A percentile compares a stretch with the other conserved stretches of the same genome.
Evolutionary conservation across 352 stramenopile genomes (phyloP).

Genomic region (Pythium brassicae): DNA sequence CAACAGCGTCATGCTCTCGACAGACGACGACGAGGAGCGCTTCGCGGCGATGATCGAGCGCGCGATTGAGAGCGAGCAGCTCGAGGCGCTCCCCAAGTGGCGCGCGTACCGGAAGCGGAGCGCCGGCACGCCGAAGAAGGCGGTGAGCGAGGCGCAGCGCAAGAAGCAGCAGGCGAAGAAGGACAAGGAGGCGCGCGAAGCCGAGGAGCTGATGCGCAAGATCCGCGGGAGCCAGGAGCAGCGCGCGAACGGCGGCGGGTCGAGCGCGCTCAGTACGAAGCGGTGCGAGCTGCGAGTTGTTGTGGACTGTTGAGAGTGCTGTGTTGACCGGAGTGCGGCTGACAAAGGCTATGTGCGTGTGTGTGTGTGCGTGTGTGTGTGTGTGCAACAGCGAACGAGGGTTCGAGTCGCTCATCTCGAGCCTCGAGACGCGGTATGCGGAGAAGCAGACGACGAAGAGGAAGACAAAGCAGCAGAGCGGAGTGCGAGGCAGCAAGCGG

Average conservation of each 20-base stretch:
- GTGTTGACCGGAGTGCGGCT: too few relatives aligned
- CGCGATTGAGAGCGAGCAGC: conserved; percentile 45
- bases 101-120: conserved; percentile 38
- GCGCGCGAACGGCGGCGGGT: conserved; percentile 24
- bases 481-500: neutral
- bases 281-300: conserved; percentile 16
- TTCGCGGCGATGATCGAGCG: conserved; percentile 65
- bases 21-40: conserved; percentile 69
- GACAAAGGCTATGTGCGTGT: too few relatives aligned
- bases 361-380: too few relatives aligned
- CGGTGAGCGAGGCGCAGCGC: conserved; percentile 21
- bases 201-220: conserved; percentile 52
- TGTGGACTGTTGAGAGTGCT: conserved; percentile 3
- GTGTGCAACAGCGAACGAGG: conserved; percentile 32
- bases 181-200: conserved; percentile 55
- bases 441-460: conserved; percentile 37
- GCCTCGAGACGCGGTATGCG: conserved; percentile 60
- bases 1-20: conserved; percentile 86
- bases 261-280: conserved; percentile 31
- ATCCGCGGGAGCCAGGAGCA: conserved; percentile 54
- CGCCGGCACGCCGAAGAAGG: conserved; percentile 24
- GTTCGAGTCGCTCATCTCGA: conserved; percentile 55
- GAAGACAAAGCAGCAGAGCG: conserved; percentile 12
- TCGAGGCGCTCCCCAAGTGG: conserved; percentile 40
- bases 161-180: conserved; percentile 49